phyloP scores from a whole-genome alignment of 164 flowering plant species.

The Brasenia schreberi region DNA sequence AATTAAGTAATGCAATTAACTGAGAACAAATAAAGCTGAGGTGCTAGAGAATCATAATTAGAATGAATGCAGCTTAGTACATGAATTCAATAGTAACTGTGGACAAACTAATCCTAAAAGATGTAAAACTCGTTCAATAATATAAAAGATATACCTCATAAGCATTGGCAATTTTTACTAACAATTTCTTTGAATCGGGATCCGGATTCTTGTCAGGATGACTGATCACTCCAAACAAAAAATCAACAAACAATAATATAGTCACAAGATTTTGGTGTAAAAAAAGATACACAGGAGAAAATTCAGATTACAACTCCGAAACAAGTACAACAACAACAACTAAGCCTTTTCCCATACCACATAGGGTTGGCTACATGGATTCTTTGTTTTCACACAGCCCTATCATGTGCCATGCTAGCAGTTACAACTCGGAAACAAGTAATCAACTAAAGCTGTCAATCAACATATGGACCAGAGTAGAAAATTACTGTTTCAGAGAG shows the following conservation, averaged over 20 bases:
- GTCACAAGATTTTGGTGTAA: neutral
- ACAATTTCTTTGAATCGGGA: conserved; percentile 77
- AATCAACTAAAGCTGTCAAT: too few relatives aligned
- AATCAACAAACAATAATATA: neutral
- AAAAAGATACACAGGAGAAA: neutral
- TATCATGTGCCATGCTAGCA: too few relatives aligned
- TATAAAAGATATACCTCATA: conserved; percentile 50
- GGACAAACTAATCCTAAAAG: too few relatives aligned
- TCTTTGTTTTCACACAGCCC: too few relatives aligned
- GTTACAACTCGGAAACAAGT: conserved; percentile 5
- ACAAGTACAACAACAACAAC: conserved; percentile 2
- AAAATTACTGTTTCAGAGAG: conserved; percentile 61
- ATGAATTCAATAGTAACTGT: too few relatives aligned
- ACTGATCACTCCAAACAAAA: conserved; percentile 20
- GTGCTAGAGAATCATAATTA: too few relatives aligned
- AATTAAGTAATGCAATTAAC: neutral
- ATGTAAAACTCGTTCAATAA: too few relatives aligned
- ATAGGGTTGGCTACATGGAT: too few relatives aligned
- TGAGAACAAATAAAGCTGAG: neutral
- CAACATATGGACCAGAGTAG: neutral
- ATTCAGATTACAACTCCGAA: conserved; percentile 5
- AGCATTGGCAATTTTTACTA: conserved; percentile 86
- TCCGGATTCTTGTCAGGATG: conserved; percentile 95
- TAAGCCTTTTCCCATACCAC: too few relatives aligned
- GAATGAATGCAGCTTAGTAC: neutral